A percentile compares a stretch with the other conserved stretches of the same genome.
These are phyloP conservation scores for Plasmodium malariae DNA, from an alignment of 169 alveolate genomes.

Conservation along the genomic window DNA sequence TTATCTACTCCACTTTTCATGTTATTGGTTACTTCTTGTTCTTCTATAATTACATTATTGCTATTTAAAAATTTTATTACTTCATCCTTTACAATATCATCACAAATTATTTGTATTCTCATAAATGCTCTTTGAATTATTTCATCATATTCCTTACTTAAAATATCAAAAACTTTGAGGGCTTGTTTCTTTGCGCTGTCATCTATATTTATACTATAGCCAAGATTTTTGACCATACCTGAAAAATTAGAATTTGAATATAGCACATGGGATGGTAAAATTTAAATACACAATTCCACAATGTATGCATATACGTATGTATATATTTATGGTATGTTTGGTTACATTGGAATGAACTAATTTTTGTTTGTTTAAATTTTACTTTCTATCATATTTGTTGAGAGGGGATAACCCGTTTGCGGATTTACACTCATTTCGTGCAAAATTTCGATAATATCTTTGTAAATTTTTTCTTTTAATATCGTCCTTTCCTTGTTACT, in stretches of 20 bases:
- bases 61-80: conserved; percentile 78
- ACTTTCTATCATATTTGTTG: conserved; percentile 89
- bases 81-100: conserved; percentile 51
- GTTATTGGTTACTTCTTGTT: conserved; percentile 51
- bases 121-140: conserved; percentile 88
- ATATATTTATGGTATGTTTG: neutral
- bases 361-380: conserved; percentile 71
- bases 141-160: conserved; percentile 86
- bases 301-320: conserved; percentile 14
- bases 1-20: conserved; percentile 41
- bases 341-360: neutral
- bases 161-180: conserved; percentile 85
- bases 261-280: neutral
- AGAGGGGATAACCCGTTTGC: conserved; percentile 89
- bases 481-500: conserved; percentile 91
- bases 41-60: conserved; percentile 78
- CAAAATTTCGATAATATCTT: conserved; percentile 87
- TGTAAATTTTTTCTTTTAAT: conserved; percentile 85
- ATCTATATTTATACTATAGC: conserved; percentile 85
- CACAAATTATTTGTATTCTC: conserved; percentile 83
- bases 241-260: neutral
- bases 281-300: neutral
- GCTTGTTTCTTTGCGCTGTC: conserved; percentile 90
- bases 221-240: conserved; percentile 80
- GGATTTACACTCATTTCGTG: conserved; percentile 90